phyloP scores from a whole-genome alignment of 2,329 filamentous ascomycete species.

The Claviceps spartinae region DNA sequence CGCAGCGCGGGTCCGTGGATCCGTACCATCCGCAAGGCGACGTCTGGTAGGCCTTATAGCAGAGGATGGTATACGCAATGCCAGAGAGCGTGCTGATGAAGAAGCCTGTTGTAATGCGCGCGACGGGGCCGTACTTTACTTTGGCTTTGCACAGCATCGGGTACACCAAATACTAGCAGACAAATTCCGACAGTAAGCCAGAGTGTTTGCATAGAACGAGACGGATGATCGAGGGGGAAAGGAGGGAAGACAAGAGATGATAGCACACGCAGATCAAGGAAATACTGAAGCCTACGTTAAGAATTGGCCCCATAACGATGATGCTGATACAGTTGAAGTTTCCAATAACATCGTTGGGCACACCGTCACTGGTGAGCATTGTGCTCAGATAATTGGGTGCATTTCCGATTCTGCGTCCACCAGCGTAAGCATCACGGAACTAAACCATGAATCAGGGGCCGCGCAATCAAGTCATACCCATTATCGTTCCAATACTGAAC shows the following conservation, averaged over 20 bases:
- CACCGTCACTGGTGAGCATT: slow-evolving; percentile 32
- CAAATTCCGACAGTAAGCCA: too few species aligned
- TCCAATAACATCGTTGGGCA: slow-evolving; percentile 46
- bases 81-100: slow-evolving; percentile 33
- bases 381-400: slow-evolving; percentile 24
- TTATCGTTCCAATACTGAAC: slow-evolving; percentile 27
- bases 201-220: too few species aligned
- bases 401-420: slow-evolving; percentile 17
- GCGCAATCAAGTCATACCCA: slow-evolving; percentile 7
- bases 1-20: slow-evolving; percentile 11
- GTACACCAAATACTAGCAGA: slow-evolving; percentile 29
- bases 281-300: slow-evolving; percentile 8
- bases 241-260: neutral
- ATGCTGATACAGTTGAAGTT: slow-evolving; percentile 47
- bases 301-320: slow-evolving; percentile 28
- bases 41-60: slow-evolving; percentile 44
- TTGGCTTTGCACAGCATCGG: slow-evolving; percentile 36
- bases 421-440: neutral
- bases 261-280: too few species aligned
- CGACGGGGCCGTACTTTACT: slow-evolving; percentile 45
- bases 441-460: neutral
- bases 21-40: slow-evolving; percentile 30
- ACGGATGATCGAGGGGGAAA: neutral
- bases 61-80: slow-evolving; percentile 40
- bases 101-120: slow-evolving; percentile 45